Evolutionary conservation across 2,329 filamentous ascomycete species (phyloP), one percentile per base, ranked within the genome.

Genomic region (Aspergillus aculeatinus): DNA sequence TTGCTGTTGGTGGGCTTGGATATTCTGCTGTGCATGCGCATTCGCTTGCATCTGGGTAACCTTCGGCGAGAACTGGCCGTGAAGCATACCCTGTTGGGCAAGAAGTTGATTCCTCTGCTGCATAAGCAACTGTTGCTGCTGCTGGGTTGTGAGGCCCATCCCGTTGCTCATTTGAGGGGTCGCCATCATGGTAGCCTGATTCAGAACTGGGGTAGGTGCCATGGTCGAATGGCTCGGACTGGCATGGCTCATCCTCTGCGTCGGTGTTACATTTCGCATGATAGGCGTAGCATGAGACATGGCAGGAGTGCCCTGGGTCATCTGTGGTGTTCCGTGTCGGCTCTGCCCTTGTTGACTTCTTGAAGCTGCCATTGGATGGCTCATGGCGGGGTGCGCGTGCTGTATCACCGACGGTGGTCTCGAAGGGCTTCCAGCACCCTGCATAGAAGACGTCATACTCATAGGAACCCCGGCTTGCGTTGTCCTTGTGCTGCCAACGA

Each of bases 241-340:
- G 48, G 75, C 77, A 57, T 81, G 79, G 27, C 69, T 71, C 71
- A 81, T 79, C 1, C 79, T 74, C 65, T 80, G 78, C 12, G 74
- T 78, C 5, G 79, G 79, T 11, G 79, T 81, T 5, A 74, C 77
- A 63, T 81, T 79, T 55, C 78, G 74, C 73, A 81, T 78, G 7
- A 79, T 72, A 4, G 80, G 80, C 4, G 80, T 82, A 23, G 79
- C 76, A 59, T 81, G 79, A 21, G 75, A 75, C 71, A 79, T 76
- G 23, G 76, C 76, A 10, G 79, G 79, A 2, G 79, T 81, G 47
- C 77, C 76, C 52, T 80, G 77, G 7, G 74, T 70, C 71, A 82
- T 78, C 61, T 80, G 78, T 4, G 80, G 80, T 19, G 80, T 82
- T 11, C 79, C 79, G 59, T 81, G 75, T 57, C 78, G 76, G 60